Evolutionary conservation across 2,329 filamentous ascomycete species (phyloP).

Genomic region (Ceratocystis eucalypticola): DNA sequence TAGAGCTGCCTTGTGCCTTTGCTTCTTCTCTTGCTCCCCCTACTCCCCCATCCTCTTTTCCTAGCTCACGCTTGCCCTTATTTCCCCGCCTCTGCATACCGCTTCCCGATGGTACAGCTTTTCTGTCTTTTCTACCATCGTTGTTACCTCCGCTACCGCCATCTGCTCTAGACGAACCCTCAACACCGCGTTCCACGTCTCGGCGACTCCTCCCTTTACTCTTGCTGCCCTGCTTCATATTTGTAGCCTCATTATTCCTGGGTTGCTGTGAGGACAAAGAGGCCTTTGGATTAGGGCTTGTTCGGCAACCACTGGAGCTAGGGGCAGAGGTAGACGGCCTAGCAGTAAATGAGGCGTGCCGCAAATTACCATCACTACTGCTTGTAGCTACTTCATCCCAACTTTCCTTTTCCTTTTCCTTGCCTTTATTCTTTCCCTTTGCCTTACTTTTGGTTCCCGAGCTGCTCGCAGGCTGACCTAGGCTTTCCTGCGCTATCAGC

Average conservation of each 20-base stretch:
- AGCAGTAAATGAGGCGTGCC: not conserved
- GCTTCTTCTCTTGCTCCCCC: not conserved
- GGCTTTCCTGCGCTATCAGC: constrained; percentile 9
- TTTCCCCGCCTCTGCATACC: not conserved
- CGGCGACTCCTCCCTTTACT: too few species aligned
- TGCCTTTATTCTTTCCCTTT: constrained; percentile 7
- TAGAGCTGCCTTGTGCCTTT: too few species aligned
- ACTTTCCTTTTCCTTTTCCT: not conserved
- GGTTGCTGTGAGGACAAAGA: not conserved
- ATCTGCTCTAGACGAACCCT: too few species aligned
- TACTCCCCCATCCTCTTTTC: not conserved
- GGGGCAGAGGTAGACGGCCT: not conserved
- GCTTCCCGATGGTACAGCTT: not conserved
- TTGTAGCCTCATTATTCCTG: too few species aligned
- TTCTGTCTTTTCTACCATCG: not conserved
- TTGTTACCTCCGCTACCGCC: not conserved
- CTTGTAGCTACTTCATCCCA: not conserved
- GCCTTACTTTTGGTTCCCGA: not conserved
- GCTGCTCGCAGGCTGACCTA: not conserved
- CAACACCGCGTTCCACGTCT: too few species aligned
- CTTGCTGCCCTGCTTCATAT: too few species aligned
- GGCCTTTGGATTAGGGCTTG: too few species aligned
- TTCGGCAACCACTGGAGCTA: not conserved
- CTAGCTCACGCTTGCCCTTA: not conserved
- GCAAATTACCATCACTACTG: not conserved